A percentile compares a stretch with the other conserved stretches of the same genome.
Evolutionary conservation across 164 flowering plant species (phyloP).

Genomic region (Taxillus chinensis): DNA sequence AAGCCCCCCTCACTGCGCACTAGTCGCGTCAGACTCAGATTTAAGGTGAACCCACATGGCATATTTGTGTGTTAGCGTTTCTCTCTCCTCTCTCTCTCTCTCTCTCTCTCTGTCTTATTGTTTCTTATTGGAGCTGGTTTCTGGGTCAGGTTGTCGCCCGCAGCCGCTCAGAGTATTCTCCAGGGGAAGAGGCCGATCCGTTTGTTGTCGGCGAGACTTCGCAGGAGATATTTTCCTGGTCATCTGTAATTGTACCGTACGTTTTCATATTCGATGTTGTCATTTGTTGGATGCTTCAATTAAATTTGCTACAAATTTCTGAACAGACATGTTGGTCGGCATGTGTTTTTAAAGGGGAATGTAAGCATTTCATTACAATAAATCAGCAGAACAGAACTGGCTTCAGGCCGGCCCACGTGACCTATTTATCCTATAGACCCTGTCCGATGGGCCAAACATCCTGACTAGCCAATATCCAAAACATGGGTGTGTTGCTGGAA

Average conservation of each 20-base stretch:
- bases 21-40: slow-evolving; percentile 3
- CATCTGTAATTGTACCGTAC: slow-evolving; percentile 74
- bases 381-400: too few relatives aligned
- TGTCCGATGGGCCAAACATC: too few relatives aligned
- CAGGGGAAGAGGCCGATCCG: slow-evolving; percentile 30
- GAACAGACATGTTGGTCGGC: neutral
- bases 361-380: too few relatives aligned
- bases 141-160: slow-evolving; percentile 21
- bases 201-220: slow-evolving; percentile 23
- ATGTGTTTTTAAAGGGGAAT: too few relatives aligned
- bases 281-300: neutral
- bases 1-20: neutral
- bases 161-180: slow-evolving; percentile 14
- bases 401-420: too few relatives aligned
- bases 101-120: neutral
- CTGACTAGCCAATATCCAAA: too few relatives aligned
- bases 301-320: neutral
- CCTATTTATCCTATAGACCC: too few relatives aligned
- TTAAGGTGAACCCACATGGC: slow-evolving; percentile 9
- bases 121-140: neutral
- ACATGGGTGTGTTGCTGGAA: too few relatives aligned
- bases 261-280: slow-evolving; percentile 7
- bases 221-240: slow-evolving; percentile 56
- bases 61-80: neutral
- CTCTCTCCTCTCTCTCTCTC: neutral